Percentiles rank a stretch among this genome's conserved stretches.
Evolutionary conservation across 441 rosid genomes (phyloP).

Genomic region (Flueggea neowawraea): DNA sequence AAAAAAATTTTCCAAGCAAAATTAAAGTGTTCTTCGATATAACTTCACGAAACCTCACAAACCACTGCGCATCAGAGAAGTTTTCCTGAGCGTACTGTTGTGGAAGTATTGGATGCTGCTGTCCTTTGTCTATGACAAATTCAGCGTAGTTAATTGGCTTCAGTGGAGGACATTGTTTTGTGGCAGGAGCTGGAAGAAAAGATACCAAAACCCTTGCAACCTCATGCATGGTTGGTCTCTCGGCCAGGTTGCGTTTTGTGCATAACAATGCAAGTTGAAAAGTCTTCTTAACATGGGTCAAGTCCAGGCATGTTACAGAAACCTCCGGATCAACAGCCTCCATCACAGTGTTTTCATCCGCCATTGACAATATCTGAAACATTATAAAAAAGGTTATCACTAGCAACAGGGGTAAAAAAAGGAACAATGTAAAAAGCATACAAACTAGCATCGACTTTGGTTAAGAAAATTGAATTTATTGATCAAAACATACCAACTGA

Average conservation of each 20-base stretch:
- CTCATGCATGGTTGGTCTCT: conserved; percentile 90
- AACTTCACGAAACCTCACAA: conserved; percentile 59
- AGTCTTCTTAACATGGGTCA: conserved; percentile 56
- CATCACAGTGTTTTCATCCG: conserved; percentile 79
- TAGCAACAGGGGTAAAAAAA: background rate
- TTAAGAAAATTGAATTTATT: too few species aligned
- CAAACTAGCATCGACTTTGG: too few species aligned
- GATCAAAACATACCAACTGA: conserved; percentile 50
- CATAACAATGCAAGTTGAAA: conserved; percentile 83
- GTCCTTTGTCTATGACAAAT: conserved; percentile 41
- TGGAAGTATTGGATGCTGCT: conserved; percentile 22
- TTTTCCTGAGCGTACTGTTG: conserved; percentile 30
- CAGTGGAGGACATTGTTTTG: conserved; percentile 36
- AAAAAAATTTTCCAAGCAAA: background rate
- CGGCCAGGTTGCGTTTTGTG: conserved; percentile 63
- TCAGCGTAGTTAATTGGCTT: conserved; percentile 42
- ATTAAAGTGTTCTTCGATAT: conserved; percentile 54
- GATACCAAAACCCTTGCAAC: conserved; percentile 70
- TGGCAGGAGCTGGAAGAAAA: conserved; percentile 47
- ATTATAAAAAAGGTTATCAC: background rate
- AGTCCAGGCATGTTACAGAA: conserved; percentile 69
- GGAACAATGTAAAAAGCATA: background rate
- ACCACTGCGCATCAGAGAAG: conserved; percentile 72
- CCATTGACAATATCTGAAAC: conserved; percentile 55
- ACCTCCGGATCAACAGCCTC: conserved; percentile 89